Percentiles rank a stretch among this genome's conserved stretches.
Evolutionary conservation across 495 filamentous ascomycete genomes (phyloP).

Genomic region (Evansstolkia leycettana): DNA sequence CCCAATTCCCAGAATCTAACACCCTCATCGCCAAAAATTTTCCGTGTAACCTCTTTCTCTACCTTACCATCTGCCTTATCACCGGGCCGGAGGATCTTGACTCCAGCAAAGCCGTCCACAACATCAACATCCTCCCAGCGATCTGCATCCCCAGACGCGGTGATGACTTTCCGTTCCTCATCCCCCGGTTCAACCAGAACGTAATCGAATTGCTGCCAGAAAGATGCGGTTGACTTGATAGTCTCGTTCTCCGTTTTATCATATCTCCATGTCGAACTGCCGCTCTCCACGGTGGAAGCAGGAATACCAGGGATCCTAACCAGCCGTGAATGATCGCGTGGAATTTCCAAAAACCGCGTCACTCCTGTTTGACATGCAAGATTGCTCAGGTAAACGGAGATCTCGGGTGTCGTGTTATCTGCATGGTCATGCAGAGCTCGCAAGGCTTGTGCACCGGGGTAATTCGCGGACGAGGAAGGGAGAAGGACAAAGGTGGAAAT

Average conservation of each 20-base stretch:
- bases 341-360: slow-evolving; percentile 63
- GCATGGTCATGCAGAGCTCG: slow-evolving; percentile 32
- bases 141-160: slow-evolving; percentile 16
- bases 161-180: slow-evolving; percentile 35
- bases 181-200: slow-evolving; percentile 51
- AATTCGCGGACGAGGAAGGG: slow-evolving; percentile 63
- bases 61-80: slow-evolving; percentile 18
- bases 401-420: slow-evolving; percentile 13
- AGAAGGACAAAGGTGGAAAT: slow-evolving; percentile 53
- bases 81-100: slow-evolving; percentile 51
- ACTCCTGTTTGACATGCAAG: slow-evolving; percentile 88
- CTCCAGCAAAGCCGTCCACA: slow-evolving; percentile 58
- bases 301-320: not conserved
- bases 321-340: slow-evolving; percentile 5
- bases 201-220: slow-evolving; percentile 80
- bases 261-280: slow-evolving; percentile 32
- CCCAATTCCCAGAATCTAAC: slow-evolving; percentile 11
- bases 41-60: slow-evolving; percentile 16
- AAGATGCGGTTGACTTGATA: slow-evolving; percentile 43
- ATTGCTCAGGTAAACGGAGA: slow-evolving; percentile 67
- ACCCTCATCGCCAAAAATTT: slow-evolving; percentile 11
- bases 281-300: not conserved
- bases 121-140: slow-evolving; percentile 61
- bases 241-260: slow-evolving; percentile 40
- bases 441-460: slow-evolving; percentile 73